These are phyloP conservation scores for Diutina ranongensis DNA, from an alignment of 1,139 yeast genomes.

Conservation along the genomic window DNA sequence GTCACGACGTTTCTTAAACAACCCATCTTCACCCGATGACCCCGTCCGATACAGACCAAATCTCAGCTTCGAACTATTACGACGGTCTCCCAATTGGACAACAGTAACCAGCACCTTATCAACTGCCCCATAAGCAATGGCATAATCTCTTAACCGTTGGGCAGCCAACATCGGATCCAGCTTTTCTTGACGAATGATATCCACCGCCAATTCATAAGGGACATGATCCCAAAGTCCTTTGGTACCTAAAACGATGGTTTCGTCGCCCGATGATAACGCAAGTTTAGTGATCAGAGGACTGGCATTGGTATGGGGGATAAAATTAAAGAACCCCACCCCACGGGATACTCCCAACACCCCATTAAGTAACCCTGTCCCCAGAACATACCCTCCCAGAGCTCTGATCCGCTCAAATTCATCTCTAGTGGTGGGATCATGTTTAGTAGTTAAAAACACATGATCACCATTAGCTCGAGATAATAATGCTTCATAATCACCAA, in stretches of 20 bases:
- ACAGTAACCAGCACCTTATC: slow-evolving; percentile 83
- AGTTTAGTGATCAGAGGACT: slow-evolving; percentile 69
- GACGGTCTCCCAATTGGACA: slow-evolving; percentile 43
- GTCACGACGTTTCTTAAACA: slow-evolving; percentile 44
- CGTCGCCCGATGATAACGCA: slow-evolving; percentile 60
- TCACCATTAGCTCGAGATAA: slow-evolving; percentile 77
- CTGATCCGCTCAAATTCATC: slow-evolving; percentile 80
- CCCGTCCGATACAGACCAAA: neutral
- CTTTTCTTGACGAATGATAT: slow-evolving; percentile 72
- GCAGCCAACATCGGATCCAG: slow-evolving; percentile 89
- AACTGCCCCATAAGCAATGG: slow-evolving; percentile 81
- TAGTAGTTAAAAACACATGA: slow-evolving; percentile 55
- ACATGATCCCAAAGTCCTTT: slow-evolving; percentile 78
- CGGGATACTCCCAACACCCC: slow-evolving; percentile 77
- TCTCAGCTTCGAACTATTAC: slow-evolving; percentile 13
- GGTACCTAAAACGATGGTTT: slow-evolving; percentile 78
- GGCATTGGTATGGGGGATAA: slow-evolving; percentile 81
- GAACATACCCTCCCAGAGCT: slow-evolving; percentile 84
- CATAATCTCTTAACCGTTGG: slow-evolving; percentile 85
- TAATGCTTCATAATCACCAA: slow-evolving; percentile 84
- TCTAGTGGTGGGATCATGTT: slow-evolving; percentile 76
- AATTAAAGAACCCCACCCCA: slow-evolving; percentile 83
- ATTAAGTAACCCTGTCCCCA: slow-evolving; percentile 77
- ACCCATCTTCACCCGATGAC: slow-evolving; percentile 22
- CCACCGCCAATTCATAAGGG: slow-evolving; percentile 80